phyloP scores from a whole-genome alignment of 2,329 filamentous ascomycete species.

The Alternaria angustiovoidea region DNA sequence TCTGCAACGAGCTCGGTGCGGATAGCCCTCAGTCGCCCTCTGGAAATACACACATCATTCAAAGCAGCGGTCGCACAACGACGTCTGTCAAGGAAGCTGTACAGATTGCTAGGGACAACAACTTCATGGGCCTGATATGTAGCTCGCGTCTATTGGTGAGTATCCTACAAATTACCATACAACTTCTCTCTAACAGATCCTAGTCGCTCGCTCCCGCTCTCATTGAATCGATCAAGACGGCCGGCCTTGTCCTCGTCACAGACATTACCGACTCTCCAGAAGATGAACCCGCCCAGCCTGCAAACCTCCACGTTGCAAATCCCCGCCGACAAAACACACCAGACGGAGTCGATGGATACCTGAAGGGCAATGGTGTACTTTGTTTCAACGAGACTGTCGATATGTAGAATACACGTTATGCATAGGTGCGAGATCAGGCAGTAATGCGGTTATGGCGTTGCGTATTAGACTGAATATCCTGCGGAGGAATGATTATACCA shows the following conservation, averaged over 20 bases:
- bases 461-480: conserved; percentile 2
- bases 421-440: not conserved
- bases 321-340: conserved; percentile 62
- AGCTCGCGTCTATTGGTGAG: conserved; percentile 84
- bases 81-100: conserved; percentile 95
- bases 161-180: conserved; percentile 24
- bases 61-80: conserved; percentile 73
- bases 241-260: conserved; percentile 88
- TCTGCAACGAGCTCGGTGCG: conserved; percentile 89
- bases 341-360: conserved; percentile 84
- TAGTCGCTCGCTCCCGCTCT: conserved; percentile 93
- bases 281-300: conserved; percentile 40
- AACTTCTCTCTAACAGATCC: conserved; percentile 7
- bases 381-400: conserved; percentile 90
- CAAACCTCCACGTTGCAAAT: conserved; percentile 53
- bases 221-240: conserved; percentile 91
- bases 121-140: conserved; percentile 97
- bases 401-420: conserved; percentile 38
- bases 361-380: conserved; percentile 86
- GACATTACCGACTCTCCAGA: conserved; percentile 73
- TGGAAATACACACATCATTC: conserved; percentile 52
- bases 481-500: conserved; percentile 1
- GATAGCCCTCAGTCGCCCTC: conserved; percentile 56
- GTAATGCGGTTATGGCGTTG: conserved; percentile 10
- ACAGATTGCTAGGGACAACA: conserved; percentile 90